Evolutionary conservation across 805 yeast genomes (phyloP), one percentile per base, ranked within the genome.

Genomic region (Ogataea glucozyma): DNA sequence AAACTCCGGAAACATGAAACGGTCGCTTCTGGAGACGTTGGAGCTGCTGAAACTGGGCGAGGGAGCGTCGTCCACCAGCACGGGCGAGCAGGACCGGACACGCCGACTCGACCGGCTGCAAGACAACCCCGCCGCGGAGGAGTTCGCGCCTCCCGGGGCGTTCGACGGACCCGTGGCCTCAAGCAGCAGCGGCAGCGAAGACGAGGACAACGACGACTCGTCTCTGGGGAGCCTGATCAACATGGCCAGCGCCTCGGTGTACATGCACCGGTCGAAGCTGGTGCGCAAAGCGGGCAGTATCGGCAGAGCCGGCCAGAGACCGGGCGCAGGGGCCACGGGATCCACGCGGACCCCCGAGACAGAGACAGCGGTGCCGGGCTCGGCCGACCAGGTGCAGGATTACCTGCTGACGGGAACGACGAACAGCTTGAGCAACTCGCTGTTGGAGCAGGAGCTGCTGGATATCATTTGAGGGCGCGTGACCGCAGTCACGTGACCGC

Each of bases 401-500:
- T 47, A 44, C 14, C 32, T 57, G 17, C 42, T 56, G 31, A 45
- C 55, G 2, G 54, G 56, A 11, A 53, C 56, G 1, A 41, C 55
- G 7, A 47, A 46, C 18, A 58, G 64, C 35, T 37, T 61, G 13
- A 54, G 53, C 19, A 56, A 58, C 19, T 54, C 63, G 2, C 30
- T 60, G 13, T 44, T 61, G 14, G 64, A 60, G 31, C 57, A 60
- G 36, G 66, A 59, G 29, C 44, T 58, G 4, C 38, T 61, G 23
- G 51, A 56, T 32, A 42, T 52, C 13, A 44, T 55, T 6, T 38
- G 29, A 26, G 9, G 17, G 32, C 14, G 29, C 41, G 35, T 33
- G 16, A 13, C 14, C 16, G 21, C 16, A 20, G 17, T 31, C 26
- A 27, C 6, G 5, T n/a, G n/a, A n/a, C n/a, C n/a, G n/a, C n/a